Conservation (phyloP, 768 basidiomycete species). For the Tricholoma sp. region DNA sequence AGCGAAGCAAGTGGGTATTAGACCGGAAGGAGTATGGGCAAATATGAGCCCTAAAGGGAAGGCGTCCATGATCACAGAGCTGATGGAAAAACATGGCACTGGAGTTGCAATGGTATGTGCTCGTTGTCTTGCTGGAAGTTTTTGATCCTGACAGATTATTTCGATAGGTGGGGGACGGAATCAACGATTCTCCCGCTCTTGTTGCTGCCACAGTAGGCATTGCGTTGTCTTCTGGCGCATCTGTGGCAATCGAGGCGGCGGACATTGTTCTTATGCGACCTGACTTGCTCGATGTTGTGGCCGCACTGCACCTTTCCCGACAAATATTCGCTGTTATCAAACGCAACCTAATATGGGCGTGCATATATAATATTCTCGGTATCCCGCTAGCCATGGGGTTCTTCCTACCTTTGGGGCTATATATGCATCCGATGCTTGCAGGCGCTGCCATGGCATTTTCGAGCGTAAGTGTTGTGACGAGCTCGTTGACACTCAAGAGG, state of each 20-base stretch:
- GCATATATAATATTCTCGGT: conserved; percentile 87
- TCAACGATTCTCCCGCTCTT: conserved; percentile 97
- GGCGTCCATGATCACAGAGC: conserved; percentile 74
- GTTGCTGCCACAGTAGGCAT: conserved; percentile 96
- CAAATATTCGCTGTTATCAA: conserved; percentile 87
- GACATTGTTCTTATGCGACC: conserved; percentile 98
- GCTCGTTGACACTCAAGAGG: conserved; percentile 80
- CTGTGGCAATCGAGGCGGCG: conserved; percentile 96
- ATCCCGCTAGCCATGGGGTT: conserved; percentile 98
- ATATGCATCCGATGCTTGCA: conserved; percentile 97
- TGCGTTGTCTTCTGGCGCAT: conserved; percentile 93
- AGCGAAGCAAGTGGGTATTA: conserved; percentile 87
- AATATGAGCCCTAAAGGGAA: conserved; percentile 96
- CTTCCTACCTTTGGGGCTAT: conserved; percentile 86
- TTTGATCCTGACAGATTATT: neutral
- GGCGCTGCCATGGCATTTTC: conserved; percentile 99
- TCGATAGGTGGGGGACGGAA: conserved; percentile 90
- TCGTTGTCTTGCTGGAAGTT: neutral
- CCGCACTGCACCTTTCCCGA: conserved; percentile 87
- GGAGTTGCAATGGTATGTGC: conserved; percentile 85
- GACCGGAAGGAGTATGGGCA: conserved; percentile 79
- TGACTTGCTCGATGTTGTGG: conserved; percentile 95
- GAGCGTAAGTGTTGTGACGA: conserved; percentile 91
- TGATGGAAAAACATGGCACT: conserved; percentile 65
- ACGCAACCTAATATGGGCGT: conserved; percentile 95